Evolutionary conservation across 805 yeast genomes (phyloP).

Genomic region (Sporopachydermia lactativora): DNA sequence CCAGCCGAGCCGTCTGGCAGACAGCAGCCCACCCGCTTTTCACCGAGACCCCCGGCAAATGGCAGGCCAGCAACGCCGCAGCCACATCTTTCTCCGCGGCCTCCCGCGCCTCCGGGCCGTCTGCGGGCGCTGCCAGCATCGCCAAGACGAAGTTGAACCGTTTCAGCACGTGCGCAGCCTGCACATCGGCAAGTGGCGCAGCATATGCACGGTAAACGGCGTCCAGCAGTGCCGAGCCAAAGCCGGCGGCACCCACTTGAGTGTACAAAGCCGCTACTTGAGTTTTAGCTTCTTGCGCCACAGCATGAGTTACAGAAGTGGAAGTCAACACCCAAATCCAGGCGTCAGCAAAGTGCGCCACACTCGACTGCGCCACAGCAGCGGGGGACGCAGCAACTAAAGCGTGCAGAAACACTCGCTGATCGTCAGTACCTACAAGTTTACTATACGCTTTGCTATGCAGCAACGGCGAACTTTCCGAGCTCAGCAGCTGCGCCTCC

Average conservation of each 20-base stretch:
- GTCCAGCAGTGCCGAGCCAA: constrained; percentile 31
- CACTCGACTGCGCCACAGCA: constrained; percentile 10
- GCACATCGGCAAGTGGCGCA: neutral
- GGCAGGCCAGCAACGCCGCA: neutral
- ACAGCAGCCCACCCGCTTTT: constrained; percentile 68
- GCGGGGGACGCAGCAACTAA: constrained; percentile 21
- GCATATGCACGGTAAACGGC: neutral
- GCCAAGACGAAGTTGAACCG: neutral
- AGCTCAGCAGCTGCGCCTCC: too few relatives aligned
- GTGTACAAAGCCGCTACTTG: constrained; percentile 8
- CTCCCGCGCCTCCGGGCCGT: neutral
- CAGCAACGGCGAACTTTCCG: constrained; percentile 33
- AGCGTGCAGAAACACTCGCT: constrained; percentile 37
- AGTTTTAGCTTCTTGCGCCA: constrained; percentile 11
- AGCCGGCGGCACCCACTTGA: constrained; percentile 4
- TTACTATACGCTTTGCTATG: constrained; percentile 37
- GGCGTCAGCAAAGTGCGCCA: constrained; percentile 11
- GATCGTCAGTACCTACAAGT: constrained; percentile 29
- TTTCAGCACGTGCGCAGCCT: neutral
- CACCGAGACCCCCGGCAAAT: constrained; percentile 20
- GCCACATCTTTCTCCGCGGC: neutral
- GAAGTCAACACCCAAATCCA: constrained; percentile 9
- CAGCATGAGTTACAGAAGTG: constrained; percentile 4
- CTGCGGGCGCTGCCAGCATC: neutral
- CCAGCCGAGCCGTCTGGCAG: constrained; percentile 41